A percentile compares a stretch with the other conserved stretches of the same genome.
Evolutionary conservation across 2,329 filamentous ascomycete species (phyloP).

Genomic region (Fusarium sp.): DNA sequence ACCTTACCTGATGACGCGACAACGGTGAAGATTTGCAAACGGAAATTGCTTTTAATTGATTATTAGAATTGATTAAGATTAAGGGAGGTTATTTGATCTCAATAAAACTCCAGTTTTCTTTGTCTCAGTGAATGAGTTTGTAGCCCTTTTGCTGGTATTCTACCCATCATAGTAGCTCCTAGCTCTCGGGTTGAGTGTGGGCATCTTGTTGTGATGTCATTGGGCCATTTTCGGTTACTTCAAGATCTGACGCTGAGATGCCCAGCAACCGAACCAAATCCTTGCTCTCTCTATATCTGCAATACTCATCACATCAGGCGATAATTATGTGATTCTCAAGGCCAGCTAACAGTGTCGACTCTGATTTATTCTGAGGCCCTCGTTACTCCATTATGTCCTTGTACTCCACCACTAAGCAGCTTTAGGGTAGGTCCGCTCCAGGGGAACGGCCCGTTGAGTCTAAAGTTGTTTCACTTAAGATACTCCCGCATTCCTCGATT

Average conservation of each 20-base stretch:
- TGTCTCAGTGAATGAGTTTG: constrained; percentile 16
- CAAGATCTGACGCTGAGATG: constrained; percentile 12
- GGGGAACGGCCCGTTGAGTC: constrained; percentile 21
- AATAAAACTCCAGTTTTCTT: background rate
- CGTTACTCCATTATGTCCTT: background rate
- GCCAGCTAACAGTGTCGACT: background rate
- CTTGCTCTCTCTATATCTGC: constrained; percentile 19
- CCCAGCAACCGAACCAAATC: constrained; percentile 27
- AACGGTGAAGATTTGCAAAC: constrained; percentile 30
- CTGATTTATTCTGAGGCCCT: background rate
- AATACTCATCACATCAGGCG: constrained; percentile 11
- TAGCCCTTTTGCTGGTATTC: constrained; percentile 31
- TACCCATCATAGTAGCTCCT: constrained; percentile 7
- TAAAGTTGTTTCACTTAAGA: constrained; percentile 33
- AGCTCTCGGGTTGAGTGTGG: constrained; percentile 6
- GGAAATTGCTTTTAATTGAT: constrained; percentile 21
- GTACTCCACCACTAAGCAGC: constrained; percentile 1
- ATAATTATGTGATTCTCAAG: background rate
- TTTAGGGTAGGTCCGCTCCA: constrained; percentile 34
- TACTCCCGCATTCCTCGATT: constrained; percentile 37
- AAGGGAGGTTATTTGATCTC: background rate
- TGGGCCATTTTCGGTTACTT: background rate
- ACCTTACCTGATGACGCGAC: constrained; percentile 30
- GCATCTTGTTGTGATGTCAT: constrained; percentile 43
- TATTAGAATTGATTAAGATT: constrained; percentile 4